These are phyloP conservation scores for Lentinula aciculospora DNA, from an alignment of 768 basidiomycete species.

Conservation along the genomic window DNA sequence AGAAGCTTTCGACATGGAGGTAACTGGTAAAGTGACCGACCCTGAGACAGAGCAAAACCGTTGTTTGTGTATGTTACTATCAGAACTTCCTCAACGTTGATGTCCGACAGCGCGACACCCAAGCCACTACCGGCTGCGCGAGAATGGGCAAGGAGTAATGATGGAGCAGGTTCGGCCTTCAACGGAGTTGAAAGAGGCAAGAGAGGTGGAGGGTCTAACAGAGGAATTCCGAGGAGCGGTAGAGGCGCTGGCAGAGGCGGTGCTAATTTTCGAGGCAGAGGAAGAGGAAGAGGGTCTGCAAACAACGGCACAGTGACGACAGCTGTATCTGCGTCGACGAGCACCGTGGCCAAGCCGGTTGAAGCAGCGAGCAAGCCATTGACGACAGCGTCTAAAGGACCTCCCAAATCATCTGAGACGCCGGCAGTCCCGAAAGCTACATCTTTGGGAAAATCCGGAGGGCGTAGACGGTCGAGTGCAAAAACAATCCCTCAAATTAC, in stretches of 20 bases:
- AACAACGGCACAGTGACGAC: background rate
- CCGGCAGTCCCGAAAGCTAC: slow-evolving; percentile 18
- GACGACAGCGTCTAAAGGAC: background rate
- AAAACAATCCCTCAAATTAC: slow-evolving; percentile 33
- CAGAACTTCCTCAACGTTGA: background rate
- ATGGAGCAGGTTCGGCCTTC: slow-evolving; percentile 45
- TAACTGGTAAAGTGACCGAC: slow-evolving; percentile 9
- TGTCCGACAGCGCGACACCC: background rate
- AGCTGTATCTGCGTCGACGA: background rate
- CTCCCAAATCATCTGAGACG: slow-evolving; percentile 11
- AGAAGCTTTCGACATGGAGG: slow-evolving; percentile 84
- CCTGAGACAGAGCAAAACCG: background rate
- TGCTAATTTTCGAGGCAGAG: slow-evolving; percentile 4
- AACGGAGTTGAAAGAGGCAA: slow-evolving; percentile 33
- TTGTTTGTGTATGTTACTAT: slow-evolving; percentile 1
- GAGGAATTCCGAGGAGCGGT: slow-evolving; percentile 29
- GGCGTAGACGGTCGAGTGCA: slow-evolving; percentile 41
- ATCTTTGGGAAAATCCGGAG: slow-evolving; percentile 33
- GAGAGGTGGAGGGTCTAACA: slow-evolving; percentile 21
- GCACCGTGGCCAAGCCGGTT: slow-evolving; percentile 3
- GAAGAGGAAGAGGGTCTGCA: slow-evolving; percentile 25
- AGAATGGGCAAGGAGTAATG: slow-evolving; percentile 36
- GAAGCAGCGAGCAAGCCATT: background rate
- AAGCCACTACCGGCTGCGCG: slow-evolving; percentile 9
- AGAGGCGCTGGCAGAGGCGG: slow-evolving; percentile 18